phyloP scores from a whole-genome alignment of 1,284 basidiomycete species.

The Porogramme epimiltina region DNA sequence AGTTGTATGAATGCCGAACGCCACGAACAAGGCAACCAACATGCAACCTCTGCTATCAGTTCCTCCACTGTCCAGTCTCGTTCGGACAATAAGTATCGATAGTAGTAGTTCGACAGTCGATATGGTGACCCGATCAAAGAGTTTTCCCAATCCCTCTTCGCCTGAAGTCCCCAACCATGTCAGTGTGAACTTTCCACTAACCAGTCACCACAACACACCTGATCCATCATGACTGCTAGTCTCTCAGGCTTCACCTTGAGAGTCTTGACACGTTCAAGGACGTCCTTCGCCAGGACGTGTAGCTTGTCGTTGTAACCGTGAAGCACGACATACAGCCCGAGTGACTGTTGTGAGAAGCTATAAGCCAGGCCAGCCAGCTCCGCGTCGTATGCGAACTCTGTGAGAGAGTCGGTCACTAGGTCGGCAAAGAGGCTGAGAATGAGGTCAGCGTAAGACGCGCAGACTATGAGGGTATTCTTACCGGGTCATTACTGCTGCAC shows the following conservation, averaged over 20 bases:
- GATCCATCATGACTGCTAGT: conserved; percentile 85
- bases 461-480: conserved; percentile 30
- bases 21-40: conserved; percentile 48
- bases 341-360: conserved; percentile 65
- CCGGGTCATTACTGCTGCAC: conserved; percentile 65
- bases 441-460: background rate
- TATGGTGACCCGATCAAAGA: conserved; percentile 88
- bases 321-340: conserved; percentile 73
- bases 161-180: conserved; percentile 38
- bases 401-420: conserved; percentile 86
- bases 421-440: conserved; percentile 76
- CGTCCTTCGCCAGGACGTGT: conserved; percentile 72
- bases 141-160: conserved; percentile 81
- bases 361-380: conserved; percentile 90
- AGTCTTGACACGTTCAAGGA: conserved; percentile 74
- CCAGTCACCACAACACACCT: conserved; percentile 45
- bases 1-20: background rate
- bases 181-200: background rate
- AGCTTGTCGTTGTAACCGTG: conserved; percentile 97
- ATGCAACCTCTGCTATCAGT: conserved; percentile 74
- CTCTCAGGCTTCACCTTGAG: conserved; percentile 74
- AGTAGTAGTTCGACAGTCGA: conserved; percentile 80
- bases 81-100: conserved; percentile 71
- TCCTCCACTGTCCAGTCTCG: conserved; percentile 82
- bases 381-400: conserved; percentile 93